Base-by-base conservation (phyloP, 176 grass and related monocot species). In the Aegilops speltoides region DNA sequence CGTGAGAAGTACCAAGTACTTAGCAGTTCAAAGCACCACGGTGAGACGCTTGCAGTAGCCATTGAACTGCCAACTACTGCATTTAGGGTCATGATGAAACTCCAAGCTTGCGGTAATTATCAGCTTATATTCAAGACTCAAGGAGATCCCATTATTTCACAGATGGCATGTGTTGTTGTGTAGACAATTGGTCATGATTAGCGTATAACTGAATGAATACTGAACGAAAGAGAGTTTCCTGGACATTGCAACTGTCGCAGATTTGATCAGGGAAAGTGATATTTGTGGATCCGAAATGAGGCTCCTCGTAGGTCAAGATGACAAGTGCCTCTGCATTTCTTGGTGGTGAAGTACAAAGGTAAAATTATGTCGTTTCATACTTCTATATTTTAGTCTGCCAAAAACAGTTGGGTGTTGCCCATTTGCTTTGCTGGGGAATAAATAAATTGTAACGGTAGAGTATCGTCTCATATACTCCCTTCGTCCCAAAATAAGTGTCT, bases 61-160 rank as follows among this genome's bases (percentile, higher is more conserved):
- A 90, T 86, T 88, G 82, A 79, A 38, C 83, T 90, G 43, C 68
- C 81, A 73, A 83, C 48, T 68, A 90, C 82, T 23, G 65, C 73
- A 15, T 67, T 85, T 61, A 79, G 93, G 82, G 48, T 95, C 65
- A 86, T 95, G 79, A 92, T 90, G 85, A 91, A 92, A 62, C 87
- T 94, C 54, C 54, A 85, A 31, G 73, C 87, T 40, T 92, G 81
- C 50, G 78, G 90, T 43, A 82, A 84, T 85, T 90, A 78, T 40
- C 93, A 90, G 62, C 78, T 90, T 40, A 86, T 84, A 67, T 90
- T 54, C 4, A 87, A 67, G 77, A 86, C 69, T 88, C 87, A 64
- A 89, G 64, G 12, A 66, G 59, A 76, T 92, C 84, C 33, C 88
- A 90, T 88, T 68, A 90, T 75, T 90, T 92, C 46, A 88, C 60